phyloP scores from a whole-genome alignment of 2,329 filamentous ascomycete genomes.

The Aspergillus alliaceus region DNA sequence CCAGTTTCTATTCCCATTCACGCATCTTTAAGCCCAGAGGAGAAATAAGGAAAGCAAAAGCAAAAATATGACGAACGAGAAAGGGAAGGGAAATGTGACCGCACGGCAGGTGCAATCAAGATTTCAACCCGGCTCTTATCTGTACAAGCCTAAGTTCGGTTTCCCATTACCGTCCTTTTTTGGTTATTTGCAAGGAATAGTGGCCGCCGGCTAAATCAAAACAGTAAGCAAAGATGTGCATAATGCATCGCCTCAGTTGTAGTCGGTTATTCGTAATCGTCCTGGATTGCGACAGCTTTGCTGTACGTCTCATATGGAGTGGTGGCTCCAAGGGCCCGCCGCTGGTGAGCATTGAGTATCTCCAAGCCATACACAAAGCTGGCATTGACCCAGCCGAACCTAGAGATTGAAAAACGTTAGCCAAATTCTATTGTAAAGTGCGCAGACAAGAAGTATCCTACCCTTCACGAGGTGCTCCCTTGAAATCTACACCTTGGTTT shows the following conservation, averaged over 20 bases:
- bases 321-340: constrained; percentile 80
- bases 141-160: background rate
- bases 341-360: constrained; percentile 85
- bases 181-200: background rate
- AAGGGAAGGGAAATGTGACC: background rate
- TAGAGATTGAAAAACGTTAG: constrained; percentile 38
- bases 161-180: background rate
- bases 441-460: constrained; percentile 51
- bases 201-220: background rate
- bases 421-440: constrained; percentile 4
- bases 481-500: constrained; percentile 93
- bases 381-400: constrained; percentile 98
- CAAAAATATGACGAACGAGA: background rate
- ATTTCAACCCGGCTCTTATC: background rate
- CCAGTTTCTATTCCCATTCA: background rate
- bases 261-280: constrained; percentile 2
- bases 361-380: constrained; percentile 93
- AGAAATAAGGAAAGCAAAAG: background rate
- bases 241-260: background rate
- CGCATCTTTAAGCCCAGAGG: background rate
- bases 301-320: constrained; percentile 83
- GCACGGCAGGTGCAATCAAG: background rate
- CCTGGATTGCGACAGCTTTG: constrained; percentile 56
- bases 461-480: constrained; percentile 94
- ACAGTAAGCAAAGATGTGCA: background rate